phyloP scores from a whole-genome alignment of 345 rosid species.

The Psidium friedrichsthalianum region DNA sequence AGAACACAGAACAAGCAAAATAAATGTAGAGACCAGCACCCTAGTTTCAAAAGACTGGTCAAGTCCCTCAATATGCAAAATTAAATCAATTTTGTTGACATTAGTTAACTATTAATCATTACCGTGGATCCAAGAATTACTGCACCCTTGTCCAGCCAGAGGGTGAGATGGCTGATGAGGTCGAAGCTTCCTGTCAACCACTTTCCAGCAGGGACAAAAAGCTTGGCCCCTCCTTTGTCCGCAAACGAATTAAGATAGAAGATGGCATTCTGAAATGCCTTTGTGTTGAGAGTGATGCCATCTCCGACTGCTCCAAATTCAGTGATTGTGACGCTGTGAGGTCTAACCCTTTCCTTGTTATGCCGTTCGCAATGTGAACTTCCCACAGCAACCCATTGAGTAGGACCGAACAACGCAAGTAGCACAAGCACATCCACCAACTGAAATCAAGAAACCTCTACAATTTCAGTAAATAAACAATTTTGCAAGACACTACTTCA shows the following conservation, averaged over 20 bases:
- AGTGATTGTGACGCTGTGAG: constrained; percentile 90
- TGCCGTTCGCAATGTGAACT: constrained; percentile 42
- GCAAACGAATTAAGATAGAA: constrained; percentile 93
- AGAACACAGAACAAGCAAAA: background rate
- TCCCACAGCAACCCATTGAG: constrained; percentile 38
- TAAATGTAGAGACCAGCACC: background rate
- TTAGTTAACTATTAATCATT: background rate
- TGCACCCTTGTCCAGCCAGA: constrained; percentile 86
- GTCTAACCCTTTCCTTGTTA: constrained; percentile 39
- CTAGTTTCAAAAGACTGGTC: background rate
- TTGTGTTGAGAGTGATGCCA: constrained; percentile 87
- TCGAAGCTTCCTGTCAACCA: constrained; percentile 99
- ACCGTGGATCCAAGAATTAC: constrained; percentile 87
- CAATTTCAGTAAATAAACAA: background rate
- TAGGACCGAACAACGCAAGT: constrained; percentile 32
- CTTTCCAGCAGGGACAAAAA: constrained; percentile 86
- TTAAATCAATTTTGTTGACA: background rate
- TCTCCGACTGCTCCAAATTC: constrained; percentile 99
- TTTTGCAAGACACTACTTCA: background rate
- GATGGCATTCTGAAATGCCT: constrained; percentile 97
- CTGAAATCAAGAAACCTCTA: constrained; percentile 32
- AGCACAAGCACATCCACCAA: constrained; percentile 62
- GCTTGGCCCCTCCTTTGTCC: constrained; percentile 98
- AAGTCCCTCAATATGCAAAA: background rate
- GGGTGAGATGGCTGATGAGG: constrained; percentile 88